phyloP scores from a whole-genome alignment of 768 basidiomycete genomes.

The Tubosaeta sp. region DNA sequence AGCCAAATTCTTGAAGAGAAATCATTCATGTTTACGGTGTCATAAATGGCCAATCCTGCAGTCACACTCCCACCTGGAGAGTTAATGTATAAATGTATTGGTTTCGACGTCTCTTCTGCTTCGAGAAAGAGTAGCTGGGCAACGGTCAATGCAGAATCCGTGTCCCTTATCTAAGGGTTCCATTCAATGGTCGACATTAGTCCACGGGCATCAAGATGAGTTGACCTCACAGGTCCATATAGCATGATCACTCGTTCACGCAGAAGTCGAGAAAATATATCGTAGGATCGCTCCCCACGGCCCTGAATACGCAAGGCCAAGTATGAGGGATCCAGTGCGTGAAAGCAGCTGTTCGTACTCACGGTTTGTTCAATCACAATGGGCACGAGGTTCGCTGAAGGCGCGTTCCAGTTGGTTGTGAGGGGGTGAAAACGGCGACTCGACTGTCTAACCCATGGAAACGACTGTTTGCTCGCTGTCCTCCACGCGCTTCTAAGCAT shows the following conservation, averaged over 20 bases:
- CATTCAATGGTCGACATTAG: constrained; percentile 12
- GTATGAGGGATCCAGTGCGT: constrained; percentile 12
- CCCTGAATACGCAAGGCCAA: constrained; percentile 42
- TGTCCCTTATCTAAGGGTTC: constrained; percentile 71
- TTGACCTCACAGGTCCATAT: constrained; percentile 73
- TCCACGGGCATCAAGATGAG: constrained; percentile 4
- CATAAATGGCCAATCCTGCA: constrained; percentile 94
- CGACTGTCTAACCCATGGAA: constrained; percentile 9
- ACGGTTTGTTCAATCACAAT: constrained; percentile 95
- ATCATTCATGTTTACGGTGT: constrained; percentile 63
- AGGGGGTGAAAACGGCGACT: constrained; percentile 53
- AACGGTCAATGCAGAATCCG: constrained; percentile 82
- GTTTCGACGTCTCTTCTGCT: constrained; percentile 90
- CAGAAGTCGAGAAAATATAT: constrained; percentile 92
- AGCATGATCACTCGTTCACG: constrained; percentile 95
- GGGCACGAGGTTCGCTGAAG: constrained; percentile 69
- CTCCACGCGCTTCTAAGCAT: constrained; percentile 31
- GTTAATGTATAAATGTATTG: constrained; percentile 96
- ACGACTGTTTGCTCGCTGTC: constrained; percentile 16
- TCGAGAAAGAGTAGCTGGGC: constrained; percentile 94
- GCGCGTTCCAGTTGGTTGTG: constrained; percentile 41
- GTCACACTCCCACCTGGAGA: constrained; percentile 96
- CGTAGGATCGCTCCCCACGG: constrained; percentile 86
- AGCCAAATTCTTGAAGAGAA: constrained; percentile 6
- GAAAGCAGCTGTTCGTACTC: constrained; percentile 16